phyloP scores from a whole-genome alignment of 768 basidiomycete genomes.

The Macrolepiota fuliginosa region DNA sequence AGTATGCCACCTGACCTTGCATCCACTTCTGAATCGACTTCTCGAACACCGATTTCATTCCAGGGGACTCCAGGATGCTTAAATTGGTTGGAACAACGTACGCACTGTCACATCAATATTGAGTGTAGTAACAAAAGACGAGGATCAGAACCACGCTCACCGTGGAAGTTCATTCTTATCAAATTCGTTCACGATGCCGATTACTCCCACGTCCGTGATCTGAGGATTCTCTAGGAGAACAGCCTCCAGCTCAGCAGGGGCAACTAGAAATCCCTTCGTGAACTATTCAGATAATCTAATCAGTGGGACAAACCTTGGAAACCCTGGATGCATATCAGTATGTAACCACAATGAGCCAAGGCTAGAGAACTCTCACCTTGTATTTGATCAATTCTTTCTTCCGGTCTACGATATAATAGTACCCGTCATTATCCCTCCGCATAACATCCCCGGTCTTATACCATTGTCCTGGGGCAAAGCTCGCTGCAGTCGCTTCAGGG shows the following conservation, averaged over 20 bases:
- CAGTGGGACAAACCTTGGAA: conserved; percentile 20
- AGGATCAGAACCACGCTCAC: conserved; percentile 24
- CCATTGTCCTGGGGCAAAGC: conserved; percentile 63
- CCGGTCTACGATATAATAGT: conserved; percentile 57
- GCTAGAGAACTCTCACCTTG: conserved; percentile 30
- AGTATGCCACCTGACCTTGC: conserved; percentile 47
- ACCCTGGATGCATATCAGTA: conserved; percentile 14
- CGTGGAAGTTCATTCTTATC: conserved; percentile 69
- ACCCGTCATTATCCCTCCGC: conserved; percentile 55
- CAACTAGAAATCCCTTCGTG: conserved; percentile 31
- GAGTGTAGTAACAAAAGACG: background rate
- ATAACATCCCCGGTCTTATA: conserved; percentile 73
- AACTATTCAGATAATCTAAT: background rate
- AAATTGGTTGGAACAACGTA: conserved; percentile 39
- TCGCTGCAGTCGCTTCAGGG: conserved; percentile 47
- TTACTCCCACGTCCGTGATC: conserved; percentile 64
- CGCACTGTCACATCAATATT: conserved; percentile 29
- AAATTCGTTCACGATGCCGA: conserved; percentile 49
- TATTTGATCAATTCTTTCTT: conserved; percentile 61
- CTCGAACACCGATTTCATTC: conserved; percentile 33
- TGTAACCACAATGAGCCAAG: background rate
- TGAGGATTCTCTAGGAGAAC: conserved; percentile 57
- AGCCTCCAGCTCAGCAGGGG: conserved; percentile 69
- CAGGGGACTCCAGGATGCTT: conserved; percentile 14
- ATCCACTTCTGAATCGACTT: conserved; percentile 51